Evolutionary conservation across 169 alveolate species (phyloP).

Genomic region (Plasmodium vinckei): DNA sequence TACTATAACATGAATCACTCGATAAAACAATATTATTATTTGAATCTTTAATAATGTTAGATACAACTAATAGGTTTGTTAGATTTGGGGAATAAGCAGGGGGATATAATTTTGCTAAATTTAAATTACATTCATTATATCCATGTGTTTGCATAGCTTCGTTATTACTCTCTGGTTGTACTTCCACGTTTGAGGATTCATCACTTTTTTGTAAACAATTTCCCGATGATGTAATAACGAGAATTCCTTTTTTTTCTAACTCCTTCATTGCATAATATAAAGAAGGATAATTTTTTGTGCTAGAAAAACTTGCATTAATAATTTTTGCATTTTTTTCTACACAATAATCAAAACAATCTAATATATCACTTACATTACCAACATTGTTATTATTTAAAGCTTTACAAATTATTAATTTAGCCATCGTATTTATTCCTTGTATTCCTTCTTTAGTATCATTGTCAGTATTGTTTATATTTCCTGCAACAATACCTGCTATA

Average conservation of each 20-base stretch:
- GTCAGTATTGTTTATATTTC: background rate
- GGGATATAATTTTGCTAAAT: slow-evolving; percentile 28
- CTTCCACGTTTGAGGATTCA: background rate
- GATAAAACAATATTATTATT: slow-evolving; percentile 12
- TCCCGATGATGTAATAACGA: slow-evolving; percentile 39
- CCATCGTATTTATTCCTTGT: slow-evolving; percentile 59
- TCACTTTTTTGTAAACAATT: background rate
- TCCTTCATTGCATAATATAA: slow-evolving; percentile 27
- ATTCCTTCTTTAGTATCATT: slow-evolving; percentile 2
- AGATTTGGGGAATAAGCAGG: slow-evolving; percentile 25
- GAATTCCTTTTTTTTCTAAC: slow-evolving; percentile 14
- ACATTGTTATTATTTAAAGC: slow-evolving; percentile 80
- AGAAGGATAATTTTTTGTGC: slow-evolving; percentile 22
- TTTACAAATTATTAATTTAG: slow-evolving; percentile 75
- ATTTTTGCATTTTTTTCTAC: slow-evolving; percentile 54
- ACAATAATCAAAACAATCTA: slow-evolving; percentile 77
- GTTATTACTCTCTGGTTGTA: too few relatives aligned
- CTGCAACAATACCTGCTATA: slow-evolving; percentile 84
- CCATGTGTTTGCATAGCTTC: background rate
- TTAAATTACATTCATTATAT: slow-evolving; percentile 10
- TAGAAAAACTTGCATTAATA: slow-evolving; percentile 76
- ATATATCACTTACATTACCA: slow-evolving; percentile 78
- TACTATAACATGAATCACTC: slow-evolving; percentile 42
- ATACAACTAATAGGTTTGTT: slow-evolving; percentile 17
- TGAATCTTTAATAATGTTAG: slow-evolving; percentile 20